Evolutionary conservation across 495 filamentous ascomycete genomes (phyloP).

Genomic region (Hypoxylon fragiforme): DNA sequence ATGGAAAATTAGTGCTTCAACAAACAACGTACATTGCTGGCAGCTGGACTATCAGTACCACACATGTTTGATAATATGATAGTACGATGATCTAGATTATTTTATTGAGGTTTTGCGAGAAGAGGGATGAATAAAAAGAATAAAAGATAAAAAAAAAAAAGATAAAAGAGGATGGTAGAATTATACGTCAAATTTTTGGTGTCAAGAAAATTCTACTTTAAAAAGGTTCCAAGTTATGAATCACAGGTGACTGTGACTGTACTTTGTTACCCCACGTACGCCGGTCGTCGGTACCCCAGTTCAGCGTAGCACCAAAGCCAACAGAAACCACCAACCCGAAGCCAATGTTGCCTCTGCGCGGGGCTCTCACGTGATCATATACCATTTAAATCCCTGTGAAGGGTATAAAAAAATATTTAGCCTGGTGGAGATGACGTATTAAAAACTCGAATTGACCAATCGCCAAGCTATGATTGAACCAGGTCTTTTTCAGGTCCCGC

Average conservation of each 20-base stretch:
- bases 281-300: slow-evolving; percentile 30
- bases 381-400: slow-evolving; percentile 24
- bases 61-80: slow-evolving; percentile 23
- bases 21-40: slow-evolving; percentile 19
- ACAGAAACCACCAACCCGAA: too few species aligned
- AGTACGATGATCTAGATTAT: too few species aligned
- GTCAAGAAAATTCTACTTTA: slow-evolving; percentile 22
- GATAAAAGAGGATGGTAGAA: neutral
- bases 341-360: slow-evolving; percentile 3
- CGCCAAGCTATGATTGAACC: neutral
- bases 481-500: slow-evolving; percentile 15
- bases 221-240: slow-evolving; percentile 22
- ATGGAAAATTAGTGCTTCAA: neutral
- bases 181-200: too few species aligned
- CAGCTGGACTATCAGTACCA: slow-evolving; percentile 3
- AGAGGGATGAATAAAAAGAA: too few species aligned
- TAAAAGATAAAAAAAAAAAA: too few species aligned
- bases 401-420: too few species aligned
- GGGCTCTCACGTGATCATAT: slow-evolving; percentile 15
- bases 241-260: slow-evolving; percentile 10
- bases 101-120: too few species aligned
- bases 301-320: slow-evolving; percentile 9
- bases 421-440: too few species aligned
- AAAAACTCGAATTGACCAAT: slow-evolving; percentile 27
- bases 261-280: slow-evolving; percentile 21